Conservation (phyloP, 768 basidiomycete species). For the Tulasnella sp. region DNA sequence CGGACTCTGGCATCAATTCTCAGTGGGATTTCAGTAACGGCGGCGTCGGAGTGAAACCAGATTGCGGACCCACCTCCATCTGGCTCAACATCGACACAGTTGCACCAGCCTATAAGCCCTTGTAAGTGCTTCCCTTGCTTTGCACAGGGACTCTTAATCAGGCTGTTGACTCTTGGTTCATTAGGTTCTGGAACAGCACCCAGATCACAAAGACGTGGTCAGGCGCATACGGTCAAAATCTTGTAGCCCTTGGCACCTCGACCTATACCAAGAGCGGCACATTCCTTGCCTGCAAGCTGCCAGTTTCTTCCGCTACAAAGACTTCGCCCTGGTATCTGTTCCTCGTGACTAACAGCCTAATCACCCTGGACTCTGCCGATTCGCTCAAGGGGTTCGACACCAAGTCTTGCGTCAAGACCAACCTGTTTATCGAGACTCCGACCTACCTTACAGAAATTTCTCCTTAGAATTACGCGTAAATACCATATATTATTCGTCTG, state of each 20-base stretch:
- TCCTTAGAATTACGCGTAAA: no score
- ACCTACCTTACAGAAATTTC: neutral
- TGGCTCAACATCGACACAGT: neutral
- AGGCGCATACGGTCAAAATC: neutral
- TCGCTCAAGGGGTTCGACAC: neutral
- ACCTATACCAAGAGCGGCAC: neutral
- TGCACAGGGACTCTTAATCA: neutral
- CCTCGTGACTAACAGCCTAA: neutral
- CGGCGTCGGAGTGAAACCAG: neutral
- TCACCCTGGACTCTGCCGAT: neutral
- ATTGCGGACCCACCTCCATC: neutral
- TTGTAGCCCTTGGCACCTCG: neutral
- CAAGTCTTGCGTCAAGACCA: neutral
- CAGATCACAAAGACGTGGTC: neutral
- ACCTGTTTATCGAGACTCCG: neutral
- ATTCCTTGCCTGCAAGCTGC: neutral
- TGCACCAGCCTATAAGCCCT: neutral
- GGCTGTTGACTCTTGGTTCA: neutral
- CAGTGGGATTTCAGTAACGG: neutral
- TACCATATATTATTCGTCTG: no score
- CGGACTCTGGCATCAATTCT: neutral
- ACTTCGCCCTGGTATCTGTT: neutral
- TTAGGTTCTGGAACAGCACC: neutral
- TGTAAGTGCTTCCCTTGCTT: neutral
- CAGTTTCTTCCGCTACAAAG: neutral